Evolutionary conservation across 805 yeast species (phyloP).

Genomic region (Candida pseudoglaebosa): DNA sequence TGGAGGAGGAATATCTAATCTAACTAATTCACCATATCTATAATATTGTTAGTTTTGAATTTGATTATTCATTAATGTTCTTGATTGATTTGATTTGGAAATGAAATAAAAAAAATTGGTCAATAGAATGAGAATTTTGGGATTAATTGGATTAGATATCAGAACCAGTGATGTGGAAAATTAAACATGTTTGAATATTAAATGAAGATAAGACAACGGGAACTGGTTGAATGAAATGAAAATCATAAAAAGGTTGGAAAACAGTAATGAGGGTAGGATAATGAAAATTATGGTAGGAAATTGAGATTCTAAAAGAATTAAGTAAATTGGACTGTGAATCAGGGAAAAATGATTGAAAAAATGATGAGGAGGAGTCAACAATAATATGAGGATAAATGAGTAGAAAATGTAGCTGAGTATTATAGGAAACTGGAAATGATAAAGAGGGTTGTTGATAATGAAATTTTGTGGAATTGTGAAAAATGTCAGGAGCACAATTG

Average conservation of each 20-base stretch:
- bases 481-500: too few species aligned
- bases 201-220: neutral
- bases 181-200: neutral
- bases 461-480: too few species aligned
- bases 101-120: too few species aligned
- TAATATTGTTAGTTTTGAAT: conserved; percentile 5
- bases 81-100: conserved; percentile 3
- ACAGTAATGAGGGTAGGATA: neutral
- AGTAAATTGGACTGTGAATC: neutral
- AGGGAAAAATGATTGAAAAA: neutral
- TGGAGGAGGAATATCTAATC: conserved; percentile 63
- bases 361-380: neutral
- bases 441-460: too few species aligned
- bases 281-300: too few species aligned
- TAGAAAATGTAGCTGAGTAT: too few species aligned
- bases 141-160: neutral
- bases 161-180: conserved; percentile 5
- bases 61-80: neutral
- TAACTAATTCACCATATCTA: conserved; percentile 54
- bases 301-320: too few species aligned
- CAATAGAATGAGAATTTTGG: conserved; percentile 5
- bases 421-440: too few species aligned
- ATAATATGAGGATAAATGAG: too few species aligned
- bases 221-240: neutral
- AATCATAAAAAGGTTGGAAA: too few species aligned